Evolutionary conservation across 768 basidiomycete species (phyloP).

Genomic region (Mycena epipterygia): DNA sequence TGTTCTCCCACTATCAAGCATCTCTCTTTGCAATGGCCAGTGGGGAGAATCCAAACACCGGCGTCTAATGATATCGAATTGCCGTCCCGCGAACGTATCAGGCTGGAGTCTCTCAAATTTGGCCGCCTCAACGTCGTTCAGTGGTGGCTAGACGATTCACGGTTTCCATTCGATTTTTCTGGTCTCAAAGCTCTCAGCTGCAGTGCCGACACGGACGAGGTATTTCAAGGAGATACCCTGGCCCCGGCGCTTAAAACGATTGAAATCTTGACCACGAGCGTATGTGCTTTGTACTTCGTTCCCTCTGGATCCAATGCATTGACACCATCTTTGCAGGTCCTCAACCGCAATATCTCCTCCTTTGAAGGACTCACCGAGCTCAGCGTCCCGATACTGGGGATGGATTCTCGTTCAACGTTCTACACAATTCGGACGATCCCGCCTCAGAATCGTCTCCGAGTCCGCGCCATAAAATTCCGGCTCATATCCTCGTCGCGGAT

Average conservation of each 20-base stretch:
- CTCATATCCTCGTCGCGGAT: not conserved
- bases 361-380: not conserved
- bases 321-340: not conserved
- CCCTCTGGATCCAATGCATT: too few species aligned
- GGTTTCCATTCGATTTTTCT: not conserved
- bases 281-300: not conserved
- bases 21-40: too few species aligned
- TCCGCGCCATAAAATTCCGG: not conserved
- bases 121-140: not conserved
- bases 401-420: not conserved
- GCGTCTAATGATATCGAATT: not conserved
- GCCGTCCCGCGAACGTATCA: not conserved
- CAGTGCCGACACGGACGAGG: not conserved
- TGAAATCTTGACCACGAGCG: not conserved
- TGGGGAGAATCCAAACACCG: too few species aligned
- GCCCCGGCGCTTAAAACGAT: not conserved
- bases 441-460: not conserved
- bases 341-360: not conserved
- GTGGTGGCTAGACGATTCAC: not conserved
- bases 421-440: not conserved
- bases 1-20: too few species aligned
- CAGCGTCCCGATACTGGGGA: not conserved
- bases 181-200: not conserved
- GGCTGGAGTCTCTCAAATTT: not conserved
- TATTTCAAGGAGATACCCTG: not conserved